Conservation (phyloP, 2,329 filamentous ascomycete species). For the Sordariomycetes sp. region DNA sequence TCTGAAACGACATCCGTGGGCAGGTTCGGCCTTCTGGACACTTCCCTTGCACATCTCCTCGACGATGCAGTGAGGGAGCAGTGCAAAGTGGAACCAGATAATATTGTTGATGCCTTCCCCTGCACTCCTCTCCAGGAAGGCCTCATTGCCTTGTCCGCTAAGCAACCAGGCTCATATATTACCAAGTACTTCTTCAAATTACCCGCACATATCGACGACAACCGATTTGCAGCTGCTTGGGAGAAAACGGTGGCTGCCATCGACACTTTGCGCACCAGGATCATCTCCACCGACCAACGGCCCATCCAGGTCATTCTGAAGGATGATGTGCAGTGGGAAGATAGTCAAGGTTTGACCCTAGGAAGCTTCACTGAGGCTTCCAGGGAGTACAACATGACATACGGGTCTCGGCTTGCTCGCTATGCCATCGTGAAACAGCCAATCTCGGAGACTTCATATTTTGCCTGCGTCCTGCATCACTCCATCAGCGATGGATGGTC, state of each 20-base stretch:
- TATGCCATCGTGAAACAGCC: conserved; percentile 1
- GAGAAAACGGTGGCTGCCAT: conserved; percentile 7
- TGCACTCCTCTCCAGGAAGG: conserved; percentile 26
- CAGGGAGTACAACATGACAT: conserved; percentile 1
- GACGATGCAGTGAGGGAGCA: too few species aligned
- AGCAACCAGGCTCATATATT: conserved; percentile 11
- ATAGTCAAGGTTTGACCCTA: background rate
- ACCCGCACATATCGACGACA: conserved; percentile 4
- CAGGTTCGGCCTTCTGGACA: too few species aligned
- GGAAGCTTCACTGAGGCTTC: background rate
- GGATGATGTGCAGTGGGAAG: conserved; percentile 3
- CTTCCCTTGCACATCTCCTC: too few species aligned
- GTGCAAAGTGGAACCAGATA: too few species aligned
- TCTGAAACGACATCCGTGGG: background rate
- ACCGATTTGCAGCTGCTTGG: conserved; percentile 9
- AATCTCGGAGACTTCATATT: background rate
- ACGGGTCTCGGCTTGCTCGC: conserved; percentile 1
- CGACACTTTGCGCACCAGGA: conserved; percentile 10
- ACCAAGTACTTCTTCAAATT: conserved; percentile 9
- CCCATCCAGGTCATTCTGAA: conserved; percentile 2
- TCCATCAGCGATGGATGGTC: conserved; percentile 3
- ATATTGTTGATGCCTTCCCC: conserved; percentile 22
- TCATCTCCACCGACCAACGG: conserved; percentile 7
- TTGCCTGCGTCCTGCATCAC: conserved; percentile 4
- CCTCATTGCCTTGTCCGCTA: conserved; percentile 20